Conservation (phyloP, 441 rosid genomes). For the Dalechampia spathulata region DNA sequence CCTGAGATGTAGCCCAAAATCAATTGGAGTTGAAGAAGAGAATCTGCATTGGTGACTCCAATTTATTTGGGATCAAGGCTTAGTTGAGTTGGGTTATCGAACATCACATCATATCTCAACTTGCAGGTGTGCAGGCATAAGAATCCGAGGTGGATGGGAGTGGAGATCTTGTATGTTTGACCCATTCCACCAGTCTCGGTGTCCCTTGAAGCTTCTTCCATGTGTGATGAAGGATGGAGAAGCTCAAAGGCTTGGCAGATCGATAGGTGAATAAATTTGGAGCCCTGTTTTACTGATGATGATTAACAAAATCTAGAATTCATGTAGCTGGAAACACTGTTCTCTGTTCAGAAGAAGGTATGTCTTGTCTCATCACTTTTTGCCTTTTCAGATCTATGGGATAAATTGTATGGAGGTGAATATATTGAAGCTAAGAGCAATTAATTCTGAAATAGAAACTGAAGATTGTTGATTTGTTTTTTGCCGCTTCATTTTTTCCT, state of each 20-base stretch:
- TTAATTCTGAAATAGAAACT: no score
- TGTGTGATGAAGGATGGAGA: slow-evolving; percentile 15
- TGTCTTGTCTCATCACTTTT: not conserved
- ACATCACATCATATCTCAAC: slow-evolving; percentile 11
- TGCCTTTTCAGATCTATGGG: not conserved
- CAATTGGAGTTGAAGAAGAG: no score
- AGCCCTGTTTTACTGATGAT: slow-evolving; percentile 22
- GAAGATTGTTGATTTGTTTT: no score
- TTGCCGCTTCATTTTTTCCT: no score
- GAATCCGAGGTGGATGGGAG: slow-evolving; percentile 36
- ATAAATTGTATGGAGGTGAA: not conserved
- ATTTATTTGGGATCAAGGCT: no score
- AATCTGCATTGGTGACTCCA: no score
- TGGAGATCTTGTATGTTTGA: slow-evolving; percentile 8
- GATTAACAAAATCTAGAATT: slow-evolving; percentile 22
- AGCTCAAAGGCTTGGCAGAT: slow-evolving; percentile 25
- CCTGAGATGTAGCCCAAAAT: no score
- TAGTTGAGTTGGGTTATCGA: not conserved
- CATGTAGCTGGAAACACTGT: slow-evolving; percentile 15
- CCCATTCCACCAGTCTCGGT: slow-evolving; percentile 33
- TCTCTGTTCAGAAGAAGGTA: slow-evolving; percentile 2
- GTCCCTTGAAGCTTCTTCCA: slow-evolving; percentile 28
- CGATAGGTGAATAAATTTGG: slow-evolving; percentile 11
- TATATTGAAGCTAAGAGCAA: no score
- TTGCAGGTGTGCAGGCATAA: slow-evolving; percentile 68